Evolutionary conservation across 2,329 filamentous ascomycete genomes (phyloP).

Genomic region (Blumeria graminis): DNA sequence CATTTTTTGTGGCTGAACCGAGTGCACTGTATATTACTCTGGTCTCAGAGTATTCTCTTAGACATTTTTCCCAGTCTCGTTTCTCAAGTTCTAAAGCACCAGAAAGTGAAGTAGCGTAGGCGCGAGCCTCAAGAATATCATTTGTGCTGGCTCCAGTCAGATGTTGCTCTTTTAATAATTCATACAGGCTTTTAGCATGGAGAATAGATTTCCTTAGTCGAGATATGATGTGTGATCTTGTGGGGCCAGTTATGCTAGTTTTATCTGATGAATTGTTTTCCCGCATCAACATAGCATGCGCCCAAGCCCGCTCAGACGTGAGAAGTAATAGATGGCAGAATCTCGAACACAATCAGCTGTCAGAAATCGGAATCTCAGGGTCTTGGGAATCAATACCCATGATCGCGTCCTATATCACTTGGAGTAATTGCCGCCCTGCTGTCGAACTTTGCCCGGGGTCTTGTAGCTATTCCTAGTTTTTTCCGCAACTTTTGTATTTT

Average conservation of each 20-base stretch:
- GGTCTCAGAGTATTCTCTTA: constrained; percentile 51
- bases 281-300: constrained; percentile 89
- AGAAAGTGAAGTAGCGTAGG: constrained; percentile 53
- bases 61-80: constrained; percentile 57
- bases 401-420: constrained; percentile 48
- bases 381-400: constrained; percentile 33
- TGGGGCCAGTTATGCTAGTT: constrained; percentile 54
- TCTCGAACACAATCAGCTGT: constrained; percentile 20
- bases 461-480: constrained; percentile 63
- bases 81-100: constrained; percentile 72
- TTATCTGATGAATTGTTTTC: constrained; percentile 55
- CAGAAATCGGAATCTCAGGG: not conserved
- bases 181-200: constrained; percentile 42
- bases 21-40: constrained; percentile 66
- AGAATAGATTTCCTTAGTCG: constrained; percentile 58
- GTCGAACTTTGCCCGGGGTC: constrained; percentile 67
- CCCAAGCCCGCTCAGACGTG: constrained; percentile 77
- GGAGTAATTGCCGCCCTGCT: constrained; percentile 46
- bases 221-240: constrained; percentile 72
- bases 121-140: constrained; percentile 65
- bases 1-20: constrained; percentile 38
- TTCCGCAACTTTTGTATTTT: constrained; percentile 63
- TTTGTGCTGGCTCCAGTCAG: constrained; percentile 39
- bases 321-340: constrained; percentile 60
- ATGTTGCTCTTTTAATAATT: constrained; percentile 35